Base-by-base conservation (phyloP, 1,139 yeast genomes). In the Taphrina confusa region DNA sequence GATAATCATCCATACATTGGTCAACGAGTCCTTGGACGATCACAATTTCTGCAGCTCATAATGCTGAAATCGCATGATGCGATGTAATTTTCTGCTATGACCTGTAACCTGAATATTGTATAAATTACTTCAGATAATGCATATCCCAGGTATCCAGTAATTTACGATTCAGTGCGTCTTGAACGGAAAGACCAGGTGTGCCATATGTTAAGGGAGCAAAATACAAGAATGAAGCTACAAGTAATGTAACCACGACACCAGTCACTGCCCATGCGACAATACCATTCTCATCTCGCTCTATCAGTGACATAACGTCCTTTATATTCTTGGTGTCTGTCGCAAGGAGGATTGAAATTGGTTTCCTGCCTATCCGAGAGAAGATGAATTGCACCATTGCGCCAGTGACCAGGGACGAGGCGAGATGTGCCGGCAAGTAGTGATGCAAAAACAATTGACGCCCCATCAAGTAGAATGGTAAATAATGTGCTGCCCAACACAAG, bases 391-490 rank as follows among this genome's bases (percentile, higher is more conserved):
- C 78, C 64, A 90, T 75, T 0, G 87, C 91, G 25, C 95, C 97
- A 12, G 92, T 75, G 64, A 91, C 82, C 67, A 90, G 73, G 0
- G 95, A 91, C 6, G 95, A 96, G 65, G 89, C 80, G 70, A 92
- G 77, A 72, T 94, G 98, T 0, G 98, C 98, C 37, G 99, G 98
- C 68, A 92, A 76, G 72, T 92, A 92, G 73, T 92, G 98, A 72
- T 92, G 98, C 72, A 90, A 79, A 76, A 91, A 90, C 72, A 87
- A 86, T 75, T 91, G 97, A 76, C 97, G 86, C 64, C 82, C 81
- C 97, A 90, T 90, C 69, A 90, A 78, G 75, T 81, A 91, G 78
- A 91, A 90, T 65, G 96, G 96, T 71, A 88, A 82, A 72, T 87
- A 90, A 73, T 90, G 97, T 37, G 90, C 81, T 39, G 83, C 78